These are phyloP conservation scores for Trametes polyzona DNA, from an alignment of 1,284 basidiomycete genomes.

Conservation along the genomic window DNA sequence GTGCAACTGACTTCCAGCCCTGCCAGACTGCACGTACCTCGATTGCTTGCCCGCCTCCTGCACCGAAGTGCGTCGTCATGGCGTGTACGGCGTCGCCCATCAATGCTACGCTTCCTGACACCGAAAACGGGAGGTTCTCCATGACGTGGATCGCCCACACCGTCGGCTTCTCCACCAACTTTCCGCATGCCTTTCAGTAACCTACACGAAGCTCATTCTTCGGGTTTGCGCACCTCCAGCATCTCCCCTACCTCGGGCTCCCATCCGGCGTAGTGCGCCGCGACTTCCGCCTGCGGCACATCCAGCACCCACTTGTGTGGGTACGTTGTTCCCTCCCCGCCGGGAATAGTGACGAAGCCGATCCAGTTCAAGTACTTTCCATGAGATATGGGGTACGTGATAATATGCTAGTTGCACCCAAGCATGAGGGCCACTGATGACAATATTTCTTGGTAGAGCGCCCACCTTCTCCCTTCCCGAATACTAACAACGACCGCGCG, in stretches of 20 bases:
- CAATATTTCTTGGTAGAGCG: not conserved
- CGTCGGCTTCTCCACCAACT: slow-evolving; percentile 29
- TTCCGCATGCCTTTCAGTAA: not conserved
- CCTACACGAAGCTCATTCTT: not conserved
- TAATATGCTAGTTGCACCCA: slow-evolving; percentile 15
- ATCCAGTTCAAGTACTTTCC: slow-evolving; percentile 30
- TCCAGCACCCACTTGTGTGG: slow-evolving; percentile 29
- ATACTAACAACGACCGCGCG: slow-evolving; percentile 13
- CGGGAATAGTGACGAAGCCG: slow-evolving; percentile 25
- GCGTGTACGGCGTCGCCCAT: slow-evolving; percentile 40
- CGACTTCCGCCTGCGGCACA: slow-evolving; percentile 27
- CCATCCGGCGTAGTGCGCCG: slow-evolving; percentile 28
- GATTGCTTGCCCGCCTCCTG: slow-evolving; percentile 46
- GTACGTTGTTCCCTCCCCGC: slow-evolving; percentile 26
- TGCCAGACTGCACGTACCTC: slow-evolving; percentile 41
- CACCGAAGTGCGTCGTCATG: slow-evolving; percentile 44
- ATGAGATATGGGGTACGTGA: slow-evolving; percentile 29
- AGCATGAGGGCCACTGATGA: not conserved
- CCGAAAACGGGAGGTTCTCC: slow-evolving; percentile 26
- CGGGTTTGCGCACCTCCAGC: slow-evolving; percentile 21
- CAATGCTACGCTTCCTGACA: slow-evolving; percentile 27
- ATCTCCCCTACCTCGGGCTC: slow-evolving; percentile 31
- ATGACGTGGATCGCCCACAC: slow-evolving; percentile 33
- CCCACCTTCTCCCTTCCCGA: slow-evolving; percentile 22
- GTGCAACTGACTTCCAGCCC: too few relatives aligned